Conservation (phyloP, 352 stramenopile genomes). For the Thalassiosira mediterranea region DNA sequence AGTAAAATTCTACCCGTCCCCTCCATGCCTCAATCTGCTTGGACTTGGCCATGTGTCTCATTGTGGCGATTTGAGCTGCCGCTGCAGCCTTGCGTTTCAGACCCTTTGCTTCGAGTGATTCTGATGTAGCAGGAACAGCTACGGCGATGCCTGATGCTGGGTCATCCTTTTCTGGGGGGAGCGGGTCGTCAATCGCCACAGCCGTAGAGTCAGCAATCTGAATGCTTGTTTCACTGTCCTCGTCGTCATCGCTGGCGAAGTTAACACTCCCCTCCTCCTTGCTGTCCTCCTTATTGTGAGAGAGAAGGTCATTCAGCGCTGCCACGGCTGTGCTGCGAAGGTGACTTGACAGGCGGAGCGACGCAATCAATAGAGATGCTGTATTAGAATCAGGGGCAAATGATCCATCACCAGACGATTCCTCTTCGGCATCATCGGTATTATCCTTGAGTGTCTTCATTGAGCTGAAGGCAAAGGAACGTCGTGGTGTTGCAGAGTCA, state of each 20-base stretch:
- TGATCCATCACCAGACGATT: not conserved
- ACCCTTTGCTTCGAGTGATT: conserved; percentile 79
- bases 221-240: conserved; percentile 25
- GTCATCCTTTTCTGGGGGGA: conserved; percentile 51
- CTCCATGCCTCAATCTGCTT: conserved; percentile 67
- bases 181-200: conserved; percentile 29
- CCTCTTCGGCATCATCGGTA: not conserved
- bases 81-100: conserved; percentile 80
- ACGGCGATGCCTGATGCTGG: conserved; percentile 22
- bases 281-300: conserved; percentile 7
- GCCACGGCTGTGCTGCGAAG: conserved; percentile 35
- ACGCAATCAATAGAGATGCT: conserved; percentile 51
- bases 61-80: conserved; percentile 57
- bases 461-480: not conserved
- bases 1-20: conserved; percentile 68
- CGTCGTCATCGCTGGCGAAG: not conserved
- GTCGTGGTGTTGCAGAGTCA: conserved; percentile 16
- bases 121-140: conserved; percentile 26
- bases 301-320: conserved; percentile 40
- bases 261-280: conserved; percentile 4
- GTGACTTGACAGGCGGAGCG: conserved; percentile 49
- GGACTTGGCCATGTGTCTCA: conserved; percentile 51
- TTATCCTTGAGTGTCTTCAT: not conserved
- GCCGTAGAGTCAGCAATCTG: conserved; percentile 46
- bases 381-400: conserved; percentile 48